Base-by-base conservation (phyloP, 1,284 basidiomycete genomes). In the Cryptococcus neoformans region DNA sequence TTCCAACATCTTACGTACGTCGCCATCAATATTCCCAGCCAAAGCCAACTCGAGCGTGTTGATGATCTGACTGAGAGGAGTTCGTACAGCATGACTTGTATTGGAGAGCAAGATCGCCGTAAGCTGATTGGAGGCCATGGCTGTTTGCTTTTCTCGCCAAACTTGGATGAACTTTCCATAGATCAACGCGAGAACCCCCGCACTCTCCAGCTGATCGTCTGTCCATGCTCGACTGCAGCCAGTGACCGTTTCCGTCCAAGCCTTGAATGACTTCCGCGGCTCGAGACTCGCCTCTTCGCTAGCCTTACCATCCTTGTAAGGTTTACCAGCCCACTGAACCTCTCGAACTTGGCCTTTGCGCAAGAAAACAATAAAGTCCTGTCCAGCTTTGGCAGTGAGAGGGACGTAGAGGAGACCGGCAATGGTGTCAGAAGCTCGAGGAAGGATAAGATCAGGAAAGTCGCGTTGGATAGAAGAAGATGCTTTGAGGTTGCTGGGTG, bases 31-130 rank as follows among this genome's bases (percentile, higher is more conserved):
- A 16, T 84, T 83, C 1, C 89, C 88, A 64, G 92, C 87, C 40
- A 95, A 81, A 2, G 90, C 90, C 69, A 93, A 81, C 74, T 95
- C 90, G 42, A 92, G 80, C 66, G 90, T 92, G 73, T 89, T 90
- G 73, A 80, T 79, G 55, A 78, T 74, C 56, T 73, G 73, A 45
- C 60, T 62, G 3, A 66, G 57, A 5, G 58, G 62, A 6, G 59
- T 73, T 70, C 61, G 70, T 83, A 89, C 88, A 80, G 92, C 90
- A 72, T 93, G 90, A 63, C 85, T 88, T 6, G 91, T 91, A 74
- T 94, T 93, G n/a, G 88, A 89, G 14, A 93, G 78, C 47, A 94
- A 69, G 3, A 93, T 79, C 54, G 87, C 87, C 14, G 90, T 91
- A 52, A 93, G 79, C 72, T 88, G 89, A 51, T 86, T 92, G 84